phyloP scores from a whole-genome alignment of 78 protist species.

The Monosiga brevicollis region DNA sequence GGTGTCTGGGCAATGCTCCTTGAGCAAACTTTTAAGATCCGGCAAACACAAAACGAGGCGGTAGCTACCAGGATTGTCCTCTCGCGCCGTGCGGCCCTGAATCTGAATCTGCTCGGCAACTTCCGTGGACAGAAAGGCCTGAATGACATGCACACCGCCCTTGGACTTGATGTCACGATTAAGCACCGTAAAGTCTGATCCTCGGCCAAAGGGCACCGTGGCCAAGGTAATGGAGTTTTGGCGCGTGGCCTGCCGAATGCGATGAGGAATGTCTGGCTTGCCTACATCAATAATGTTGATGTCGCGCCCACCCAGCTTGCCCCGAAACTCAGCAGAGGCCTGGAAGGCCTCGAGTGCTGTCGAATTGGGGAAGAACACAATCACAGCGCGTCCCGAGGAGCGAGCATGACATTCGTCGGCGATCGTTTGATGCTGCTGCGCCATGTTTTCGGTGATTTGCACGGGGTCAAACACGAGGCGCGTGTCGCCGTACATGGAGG shows the following conservation, averaged over 20 bases:
- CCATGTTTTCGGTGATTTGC: background rate
- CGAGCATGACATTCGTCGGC: background rate
- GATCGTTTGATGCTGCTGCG: background rate
- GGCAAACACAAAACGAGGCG: background rate
- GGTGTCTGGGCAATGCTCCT: no score
- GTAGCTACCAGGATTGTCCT: slow-evolving; percentile 18
- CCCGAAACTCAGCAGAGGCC: no score
- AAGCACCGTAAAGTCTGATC: slow-evolving; percentile 8
- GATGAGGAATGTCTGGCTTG: no score
- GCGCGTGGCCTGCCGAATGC: background rate
- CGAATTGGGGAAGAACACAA: slow-evolving; percentile 9
- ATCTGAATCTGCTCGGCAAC: slow-evolving; percentile 22
- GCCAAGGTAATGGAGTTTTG: background rate
- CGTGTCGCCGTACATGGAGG: slow-evolving; percentile 3
- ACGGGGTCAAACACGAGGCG: background rate
- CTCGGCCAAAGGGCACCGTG: slow-evolving; percentile 6
- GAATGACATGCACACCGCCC: slow-evolving; percentile 24
- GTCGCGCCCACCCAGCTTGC: background rate
- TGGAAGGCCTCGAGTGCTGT: no score
- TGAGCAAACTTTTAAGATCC: no score
- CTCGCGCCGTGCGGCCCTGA: slow-evolving; percentile 24
- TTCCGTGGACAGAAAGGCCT: slow-evolving; percentile 3
- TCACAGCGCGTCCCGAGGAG: background rate
- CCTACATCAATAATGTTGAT: background rate
- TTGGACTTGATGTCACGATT: background rate